Conservation (phyloP, 1,284 basidiomycete genomes). For the Marasmius fiardii region DNA sequence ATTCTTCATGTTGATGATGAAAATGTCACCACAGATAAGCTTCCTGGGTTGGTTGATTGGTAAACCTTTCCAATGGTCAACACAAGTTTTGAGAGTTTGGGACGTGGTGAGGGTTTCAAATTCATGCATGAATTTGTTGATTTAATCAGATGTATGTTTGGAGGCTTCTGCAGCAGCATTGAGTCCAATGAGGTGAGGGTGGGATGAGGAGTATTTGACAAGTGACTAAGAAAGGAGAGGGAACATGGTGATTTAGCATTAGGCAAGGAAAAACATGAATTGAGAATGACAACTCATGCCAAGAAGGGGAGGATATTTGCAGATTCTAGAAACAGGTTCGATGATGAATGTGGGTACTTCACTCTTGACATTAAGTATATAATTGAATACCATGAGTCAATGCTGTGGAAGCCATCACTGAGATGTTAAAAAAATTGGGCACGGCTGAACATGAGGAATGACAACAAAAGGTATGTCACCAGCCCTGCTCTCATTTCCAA, state of each 20-base stretch:
- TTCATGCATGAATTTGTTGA: not conserved
- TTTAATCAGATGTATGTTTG: not conserved
- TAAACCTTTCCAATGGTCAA: no score
- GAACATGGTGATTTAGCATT: not conserved
- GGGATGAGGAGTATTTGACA: not conserved
- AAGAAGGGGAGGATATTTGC: not conserved
- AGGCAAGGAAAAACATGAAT: not conserved
- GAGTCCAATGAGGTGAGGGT: not conserved
- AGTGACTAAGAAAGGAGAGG: not conserved
- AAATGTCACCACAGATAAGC: no score
- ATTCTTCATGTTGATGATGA: no score
- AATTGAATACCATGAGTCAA: not conserved
- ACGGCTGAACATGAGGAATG: no score
- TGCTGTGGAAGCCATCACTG: no score
- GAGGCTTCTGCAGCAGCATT: not conserved
- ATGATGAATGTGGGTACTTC: not conserved
- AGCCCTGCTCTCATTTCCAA: no score
- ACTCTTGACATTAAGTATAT: not conserved
- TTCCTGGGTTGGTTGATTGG: no score
- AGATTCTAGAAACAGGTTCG: not conserved
- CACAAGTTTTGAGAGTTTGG: no score
- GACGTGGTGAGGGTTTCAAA: not conserved
- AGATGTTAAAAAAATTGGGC: no score
- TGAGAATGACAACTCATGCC: not conserved
- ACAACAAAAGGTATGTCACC: no score